Conservation (phyloP, 2,329 filamentous ascomycete species). For the Rhynchosporium secalis region DNA sequence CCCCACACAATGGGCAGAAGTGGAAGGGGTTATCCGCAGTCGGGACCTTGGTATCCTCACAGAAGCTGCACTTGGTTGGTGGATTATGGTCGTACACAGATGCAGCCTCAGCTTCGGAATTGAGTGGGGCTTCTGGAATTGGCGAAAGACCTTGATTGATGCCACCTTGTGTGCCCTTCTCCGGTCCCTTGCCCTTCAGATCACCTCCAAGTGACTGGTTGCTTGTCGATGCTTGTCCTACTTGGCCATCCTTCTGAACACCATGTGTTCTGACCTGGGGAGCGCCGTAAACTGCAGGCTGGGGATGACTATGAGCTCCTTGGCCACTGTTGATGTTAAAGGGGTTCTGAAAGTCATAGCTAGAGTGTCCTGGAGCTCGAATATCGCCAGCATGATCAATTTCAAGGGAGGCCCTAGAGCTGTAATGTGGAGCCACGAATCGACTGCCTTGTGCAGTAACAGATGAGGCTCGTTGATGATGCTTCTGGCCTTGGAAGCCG, state of each 20-base stretch:
- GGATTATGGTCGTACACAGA: not conserved
- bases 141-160: constrained; percentile 6
- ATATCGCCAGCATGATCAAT: not conserved
- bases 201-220: not conserved
- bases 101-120: not conserved
- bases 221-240: not conserved
- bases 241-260: not conserved
- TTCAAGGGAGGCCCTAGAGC: not conserved
- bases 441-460: not conserved
- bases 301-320: constrained; percentile 6
- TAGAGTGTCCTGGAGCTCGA: not conserved
- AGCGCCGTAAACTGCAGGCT: not conserved
- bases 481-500: constrained; percentile 1
- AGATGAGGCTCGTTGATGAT: constrained; percentile 2
- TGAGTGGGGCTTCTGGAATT: constrained; percentile 1
- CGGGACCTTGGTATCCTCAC: constrained; percentile 7
- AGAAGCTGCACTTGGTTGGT: constrained; percentile 16
- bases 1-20: constrained; percentile 33
- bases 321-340: not conserved
- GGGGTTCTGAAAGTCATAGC: not conserved
- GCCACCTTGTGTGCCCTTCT: not conserved
- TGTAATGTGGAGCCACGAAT: not conserved
- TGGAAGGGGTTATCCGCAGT: constrained; percentile 20
- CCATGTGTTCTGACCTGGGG: not conserved
- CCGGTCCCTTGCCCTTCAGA: constrained; percentile 2